phyloP scores from a whole-genome alignment of 202 grass and related monocot genomes.

The Saccharum hybrid region DNA sequence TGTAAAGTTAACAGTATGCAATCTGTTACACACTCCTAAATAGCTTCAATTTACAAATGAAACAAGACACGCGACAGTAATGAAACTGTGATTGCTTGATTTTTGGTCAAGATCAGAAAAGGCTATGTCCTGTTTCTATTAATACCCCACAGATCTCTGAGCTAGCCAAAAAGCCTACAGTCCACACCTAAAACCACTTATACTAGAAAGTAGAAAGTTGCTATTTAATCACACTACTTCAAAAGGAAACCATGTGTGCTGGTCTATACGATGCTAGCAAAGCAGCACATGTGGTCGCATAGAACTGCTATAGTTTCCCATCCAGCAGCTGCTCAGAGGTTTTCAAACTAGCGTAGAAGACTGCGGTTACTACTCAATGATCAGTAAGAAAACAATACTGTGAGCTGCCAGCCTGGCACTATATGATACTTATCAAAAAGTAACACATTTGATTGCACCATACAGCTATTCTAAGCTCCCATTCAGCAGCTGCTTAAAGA shows the following conservation, averaged over 20 bases:
- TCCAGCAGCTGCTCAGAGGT: not conserved
- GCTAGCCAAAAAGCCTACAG: not conserved
- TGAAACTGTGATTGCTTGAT: not conserved
- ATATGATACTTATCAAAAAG: not conserved
- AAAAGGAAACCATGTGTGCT: not conserved
- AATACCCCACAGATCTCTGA: not conserved
- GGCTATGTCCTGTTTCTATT: not conserved
- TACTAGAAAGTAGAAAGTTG: not conserved
- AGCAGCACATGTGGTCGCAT: not conserved
- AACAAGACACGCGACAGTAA: not conserved
- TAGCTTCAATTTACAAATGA: not conserved
- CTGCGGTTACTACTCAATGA: not conserved
- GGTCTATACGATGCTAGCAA: not conserved
- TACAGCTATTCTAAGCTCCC: not conserved
- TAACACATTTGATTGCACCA: not conserved
- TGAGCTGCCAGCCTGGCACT: not conserved
- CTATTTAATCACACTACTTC: not conserved
- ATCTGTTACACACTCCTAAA: not conserved
- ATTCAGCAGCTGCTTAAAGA: not conserved
- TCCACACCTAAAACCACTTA: not conserved
- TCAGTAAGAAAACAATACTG: not conserved
- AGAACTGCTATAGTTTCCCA: not conserved
- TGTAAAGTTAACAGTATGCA: not conserved
- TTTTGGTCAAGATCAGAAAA: slow-evolving; percentile 11
- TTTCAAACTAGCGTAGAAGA: not conserved